A percentile compares a stretch with the other conserved stretches of the same genome.
Evolutionary conservation across 2,329 filamentous ascomycete species (phyloP).

Genomic region (Tolypocladium guangdongense): DNA sequence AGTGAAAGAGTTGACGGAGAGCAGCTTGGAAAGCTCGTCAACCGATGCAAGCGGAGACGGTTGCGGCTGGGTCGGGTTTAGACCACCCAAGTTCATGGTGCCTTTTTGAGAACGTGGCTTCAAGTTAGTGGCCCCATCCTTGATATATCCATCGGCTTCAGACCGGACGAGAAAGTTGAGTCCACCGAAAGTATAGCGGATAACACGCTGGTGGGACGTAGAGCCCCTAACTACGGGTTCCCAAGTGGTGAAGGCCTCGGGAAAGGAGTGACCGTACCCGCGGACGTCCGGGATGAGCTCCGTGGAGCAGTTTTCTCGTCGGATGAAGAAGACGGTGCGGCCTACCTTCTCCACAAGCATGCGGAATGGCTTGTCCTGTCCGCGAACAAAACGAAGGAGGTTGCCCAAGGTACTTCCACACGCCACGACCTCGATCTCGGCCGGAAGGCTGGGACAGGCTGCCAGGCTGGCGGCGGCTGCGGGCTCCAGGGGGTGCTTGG

Average conservation of each 20-base stretch:
- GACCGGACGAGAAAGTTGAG: no score
- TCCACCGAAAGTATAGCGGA: not conserved
- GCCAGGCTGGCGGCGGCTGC: slow-evolving; percentile 29
- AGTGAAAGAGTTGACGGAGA: no score
- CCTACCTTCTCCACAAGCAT: slow-evolving; percentile 43
- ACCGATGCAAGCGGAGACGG: no score
- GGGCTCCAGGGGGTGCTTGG: slow-evolving; percentile 39
- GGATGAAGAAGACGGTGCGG: slow-evolving; percentile 46
- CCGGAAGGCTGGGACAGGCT: slow-evolving; percentile 7
- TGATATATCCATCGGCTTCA: no score
- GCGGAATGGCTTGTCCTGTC: slow-evolving; percentile 36
- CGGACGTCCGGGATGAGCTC: slow-evolving; percentile 42
- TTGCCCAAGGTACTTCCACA: slow-evolving; percentile 49
- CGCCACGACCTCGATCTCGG: slow-evolving; percentile 36
- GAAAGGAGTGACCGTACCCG: slow-evolving; percentile 58
- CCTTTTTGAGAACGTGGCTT: no score
- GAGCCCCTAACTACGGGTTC: slow-evolving; percentile 41
- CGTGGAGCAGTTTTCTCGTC: slow-evolving; percentile 47
- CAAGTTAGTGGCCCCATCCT: no score
- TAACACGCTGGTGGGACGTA: slow-evolving; percentile 44
- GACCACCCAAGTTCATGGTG: no score
- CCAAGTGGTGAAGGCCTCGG: slow-evolving; percentile 56
- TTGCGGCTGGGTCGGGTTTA: no score
- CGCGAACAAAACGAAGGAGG: slow-evolving; percentile 41
- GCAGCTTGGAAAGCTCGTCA: no score